phyloP scores from a whole-genome alignment of 352 stramenopile species.

The Phytophthora tentaculata region DNA sequence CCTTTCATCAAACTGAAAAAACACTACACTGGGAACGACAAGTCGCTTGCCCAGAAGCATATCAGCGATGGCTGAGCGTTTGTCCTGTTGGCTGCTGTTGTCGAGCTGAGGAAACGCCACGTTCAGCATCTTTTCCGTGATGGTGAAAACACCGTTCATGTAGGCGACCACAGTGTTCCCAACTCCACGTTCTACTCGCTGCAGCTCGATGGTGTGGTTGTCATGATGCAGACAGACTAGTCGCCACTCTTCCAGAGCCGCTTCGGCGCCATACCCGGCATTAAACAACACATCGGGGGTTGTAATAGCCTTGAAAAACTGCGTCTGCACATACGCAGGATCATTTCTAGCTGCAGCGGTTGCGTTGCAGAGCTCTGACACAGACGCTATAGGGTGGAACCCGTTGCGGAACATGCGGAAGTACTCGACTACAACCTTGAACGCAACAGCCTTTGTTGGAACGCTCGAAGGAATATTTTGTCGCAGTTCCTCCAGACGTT shows the following conservation, averaged over 20 bases:
- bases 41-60: conserved; percentile 8
- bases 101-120: neutral
- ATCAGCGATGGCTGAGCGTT: neutral
- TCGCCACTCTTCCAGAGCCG: conserved; percentile 13
- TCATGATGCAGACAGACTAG: conserved; percentile 4
- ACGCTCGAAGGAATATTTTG: neutral
- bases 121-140: conserved; percentile 5
- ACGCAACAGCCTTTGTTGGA: neutral
- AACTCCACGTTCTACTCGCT: neutral
- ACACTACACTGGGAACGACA: neutral
- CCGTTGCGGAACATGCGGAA: conserved; percentile 22
- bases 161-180: neutral
- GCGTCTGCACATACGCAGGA: neutral
- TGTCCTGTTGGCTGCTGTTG: neutral
- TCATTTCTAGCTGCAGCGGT: neutral
- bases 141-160: conserved; percentile 3
- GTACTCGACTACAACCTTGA: conserved; percentile 16
- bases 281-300: neutral
- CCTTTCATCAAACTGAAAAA: conserved; percentile 7
- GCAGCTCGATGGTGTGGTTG: neutral
- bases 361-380: conserved; percentile 6
- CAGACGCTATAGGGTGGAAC: neutral
- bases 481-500: neutral
- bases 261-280: conserved; percentile 1
- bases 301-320: conserved; percentile 5